These are phyloP conservation scores for Cenchrus purpureus DNA, from an alignment of 176 grass and related monocot species.

Conservation along the genomic window DNA sequence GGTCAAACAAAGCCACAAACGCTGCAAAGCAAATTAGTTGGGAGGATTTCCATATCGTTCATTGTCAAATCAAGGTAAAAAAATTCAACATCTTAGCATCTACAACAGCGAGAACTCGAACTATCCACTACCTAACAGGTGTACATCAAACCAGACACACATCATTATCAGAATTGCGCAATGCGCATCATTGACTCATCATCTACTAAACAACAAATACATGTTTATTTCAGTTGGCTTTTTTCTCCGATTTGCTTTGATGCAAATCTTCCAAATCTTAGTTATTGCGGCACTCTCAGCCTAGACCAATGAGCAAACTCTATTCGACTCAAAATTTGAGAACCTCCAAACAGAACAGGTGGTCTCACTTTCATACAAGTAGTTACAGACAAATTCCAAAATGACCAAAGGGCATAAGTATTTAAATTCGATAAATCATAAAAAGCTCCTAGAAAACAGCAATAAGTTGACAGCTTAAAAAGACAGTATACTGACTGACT, in stretches of 20 bases:
- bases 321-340: background rate
- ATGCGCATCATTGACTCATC: background rate
- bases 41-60: slow-evolving; percentile 35
- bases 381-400: background rate
- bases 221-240: background rate
- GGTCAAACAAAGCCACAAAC: slow-evolving; percentile 40
- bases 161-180: background rate
- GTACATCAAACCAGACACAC: slow-evolving; percentile 11
- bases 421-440: background rate
- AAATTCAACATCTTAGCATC: slow-evolving; percentile 30
- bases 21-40: slow-evolving; percentile 38
- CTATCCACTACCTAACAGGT: slow-evolving; percentile 7
- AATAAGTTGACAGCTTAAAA: background rate
- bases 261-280: slow-evolving; percentile 33
- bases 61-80: slow-evolving; percentile 25
- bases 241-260: background rate
- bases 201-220: slow-evolving; percentile 5
- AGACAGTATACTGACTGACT: background rate
- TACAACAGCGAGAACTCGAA: slow-evolving; percentile 22
- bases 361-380: background rate
- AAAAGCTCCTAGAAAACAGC: background rate
- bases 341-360: background rate
- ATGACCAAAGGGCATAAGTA: background rate
- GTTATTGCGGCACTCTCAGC: background rate
- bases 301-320: background rate